phyloP scores from a whole-genome alignment of 2,329 filamentous ascomycete species.

The Neofusicoccum parvum region DNA sequence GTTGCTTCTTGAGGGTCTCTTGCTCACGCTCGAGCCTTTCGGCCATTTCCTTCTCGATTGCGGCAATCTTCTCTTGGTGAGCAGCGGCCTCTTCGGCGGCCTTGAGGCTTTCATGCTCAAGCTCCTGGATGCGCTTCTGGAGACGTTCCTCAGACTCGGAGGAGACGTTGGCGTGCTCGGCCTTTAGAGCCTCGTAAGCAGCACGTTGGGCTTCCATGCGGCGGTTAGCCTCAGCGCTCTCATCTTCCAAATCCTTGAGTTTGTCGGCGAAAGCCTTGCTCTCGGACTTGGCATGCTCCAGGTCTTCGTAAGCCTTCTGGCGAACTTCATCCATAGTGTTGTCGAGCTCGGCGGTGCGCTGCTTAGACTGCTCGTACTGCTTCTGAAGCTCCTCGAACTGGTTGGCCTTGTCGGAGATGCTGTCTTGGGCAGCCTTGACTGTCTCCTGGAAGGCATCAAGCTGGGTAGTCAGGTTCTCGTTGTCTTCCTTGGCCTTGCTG shows the following conservation, averaged over 20 bases:
- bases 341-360: constrained; percentile 1
- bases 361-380: constrained; percentile 13
- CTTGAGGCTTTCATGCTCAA: constrained; percentile 8
- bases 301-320: constrained; percentile 10
- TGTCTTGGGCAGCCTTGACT: constrained; percentile 9
- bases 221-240: constrained; percentile 12
- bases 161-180: not conserved
- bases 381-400: constrained; percentile 16
- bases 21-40: constrained; percentile 6
- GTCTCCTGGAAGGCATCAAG: constrained; percentile 15
- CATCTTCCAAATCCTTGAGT: constrained; percentile 14
- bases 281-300: constrained; percentile 18
- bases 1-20: constrained; percentile 5
- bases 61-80: constrained; percentile 5
- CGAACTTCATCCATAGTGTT: constrained; percentile 10
- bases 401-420: constrained; percentile 9
- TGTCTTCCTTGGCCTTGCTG: constrained; percentile 3
- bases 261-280: constrained; percentile 17
- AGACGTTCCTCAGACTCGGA: constrained; percentile 15
- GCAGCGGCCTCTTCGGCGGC: constrained; percentile 12
- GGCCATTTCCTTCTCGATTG: constrained; percentile 14
- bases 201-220: constrained; percentile 14
- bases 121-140: constrained; percentile 11
- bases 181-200: constrained; percentile 14
- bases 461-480: constrained; percentile 3